Evolutionary conservation across 805 yeast genomes (phyloP).

Genomic region (Pichia rugopelliculosa): DNA sequence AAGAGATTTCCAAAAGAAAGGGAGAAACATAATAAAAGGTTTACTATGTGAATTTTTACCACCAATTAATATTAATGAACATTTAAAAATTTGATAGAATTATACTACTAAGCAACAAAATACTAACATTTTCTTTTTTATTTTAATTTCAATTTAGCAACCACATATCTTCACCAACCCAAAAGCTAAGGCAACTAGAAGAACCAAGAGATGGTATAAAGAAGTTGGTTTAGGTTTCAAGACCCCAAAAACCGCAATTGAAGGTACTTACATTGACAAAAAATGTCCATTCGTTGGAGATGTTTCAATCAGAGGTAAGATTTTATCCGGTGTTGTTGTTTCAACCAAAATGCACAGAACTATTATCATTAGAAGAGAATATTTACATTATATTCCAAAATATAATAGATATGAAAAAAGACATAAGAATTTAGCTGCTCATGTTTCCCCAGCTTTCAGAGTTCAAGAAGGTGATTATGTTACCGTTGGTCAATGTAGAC

Average conservation of each 20-base stretch:
- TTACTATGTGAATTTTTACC: too few species aligned
- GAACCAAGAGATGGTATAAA: constrained; percentile 99
- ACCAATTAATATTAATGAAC: too few species aligned
- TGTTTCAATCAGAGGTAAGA: constrained; percentile 98
- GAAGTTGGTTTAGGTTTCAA: constrained; percentile 99
- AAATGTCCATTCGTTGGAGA: constrained; percentile 98
- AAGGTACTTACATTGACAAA: constrained; percentile 99
- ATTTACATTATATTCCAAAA: constrained; percentile 99
- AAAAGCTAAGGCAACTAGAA: constrained; percentile 97
- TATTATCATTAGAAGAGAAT: constrained; percentile 98
- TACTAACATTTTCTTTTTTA: constrained; percentile 14
- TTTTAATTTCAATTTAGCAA: constrained; percentile 53
- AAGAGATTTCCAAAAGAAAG: too few species aligned
- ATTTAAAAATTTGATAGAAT: neutral
- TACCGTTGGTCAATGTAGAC: constrained; percentile 99
- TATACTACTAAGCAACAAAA: neutral
- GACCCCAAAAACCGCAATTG: constrained; percentile 98
- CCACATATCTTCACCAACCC: constrained; percentile 99
- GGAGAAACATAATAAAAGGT: too few species aligned
- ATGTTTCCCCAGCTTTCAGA: constrained; percentile 99
- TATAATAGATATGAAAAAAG: constrained; percentile 99
- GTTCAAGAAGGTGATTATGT: constrained; percentile 98
- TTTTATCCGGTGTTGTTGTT: constrained; percentile 98
- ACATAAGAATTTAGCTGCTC: constrained; percentile 99
- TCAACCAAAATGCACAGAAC: constrained; percentile 99